Evolutionary conservation across 2,329 filamentous ascomycete genomes (phyloP).

Genomic region (Passalora sequoiae): DNA sequence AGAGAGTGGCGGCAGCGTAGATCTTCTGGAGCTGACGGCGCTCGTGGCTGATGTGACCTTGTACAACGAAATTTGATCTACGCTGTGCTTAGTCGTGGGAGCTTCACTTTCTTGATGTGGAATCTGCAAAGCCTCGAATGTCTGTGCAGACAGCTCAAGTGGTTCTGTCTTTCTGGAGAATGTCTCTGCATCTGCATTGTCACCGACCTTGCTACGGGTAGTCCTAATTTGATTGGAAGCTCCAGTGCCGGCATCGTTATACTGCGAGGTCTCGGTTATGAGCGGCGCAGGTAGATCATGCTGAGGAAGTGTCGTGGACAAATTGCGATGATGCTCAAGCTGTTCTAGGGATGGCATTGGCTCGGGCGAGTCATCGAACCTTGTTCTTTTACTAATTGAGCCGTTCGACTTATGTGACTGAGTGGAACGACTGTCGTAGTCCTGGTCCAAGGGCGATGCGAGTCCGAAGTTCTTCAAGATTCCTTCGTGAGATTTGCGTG

Average conservation of each 20-base stretch:
- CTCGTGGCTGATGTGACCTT: too few species aligned
- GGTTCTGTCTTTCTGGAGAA: neutral
- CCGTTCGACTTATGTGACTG: conserved; percentile 11
- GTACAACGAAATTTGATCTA: neutral
- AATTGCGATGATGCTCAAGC: conserved; percentile 7
- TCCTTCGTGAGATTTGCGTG: conserved; percentile 8
- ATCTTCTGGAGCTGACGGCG: neutral
- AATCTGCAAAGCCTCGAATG: neutral
- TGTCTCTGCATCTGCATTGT: neutral
- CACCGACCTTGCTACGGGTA: too few species aligned
- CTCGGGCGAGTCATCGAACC: conserved; percentile 15
- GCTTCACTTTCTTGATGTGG: neutral
- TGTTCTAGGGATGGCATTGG: conserved; percentile 16
- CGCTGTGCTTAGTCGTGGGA: neutral
- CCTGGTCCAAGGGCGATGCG: conserved; percentile 13
- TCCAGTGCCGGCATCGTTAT: neutral
- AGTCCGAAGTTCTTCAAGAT: conserved; percentile 12
- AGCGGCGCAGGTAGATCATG: neutral
- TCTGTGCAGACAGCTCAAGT: neutral
- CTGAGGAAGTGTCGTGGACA: neutral
- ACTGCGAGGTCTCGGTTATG: neutral
- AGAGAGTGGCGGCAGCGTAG: conserved; percentile 35
- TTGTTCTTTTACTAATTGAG: conserved; percentile 13
- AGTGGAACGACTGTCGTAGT: conserved; percentile 10
- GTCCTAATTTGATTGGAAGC: neutral